These are phyloP conservation scores for Sporobolomyces pararoseus DNA, from an alignment of 768 basidiomycete genomes.

Conservation along the genomic window DNA sequence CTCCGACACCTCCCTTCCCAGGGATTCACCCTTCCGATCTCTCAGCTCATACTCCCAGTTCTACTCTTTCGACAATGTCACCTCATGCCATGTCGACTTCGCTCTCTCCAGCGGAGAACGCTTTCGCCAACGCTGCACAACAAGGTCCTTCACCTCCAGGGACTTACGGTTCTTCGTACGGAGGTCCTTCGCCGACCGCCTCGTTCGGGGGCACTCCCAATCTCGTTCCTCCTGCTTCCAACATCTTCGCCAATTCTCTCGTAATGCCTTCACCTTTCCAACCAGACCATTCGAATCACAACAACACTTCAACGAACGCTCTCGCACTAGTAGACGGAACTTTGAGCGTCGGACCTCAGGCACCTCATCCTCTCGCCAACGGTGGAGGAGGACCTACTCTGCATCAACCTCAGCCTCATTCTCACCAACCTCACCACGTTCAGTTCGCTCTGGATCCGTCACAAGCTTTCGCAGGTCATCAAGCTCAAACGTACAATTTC, in stretches of 20 bases:
- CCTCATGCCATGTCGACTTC: constrained; percentile 37
- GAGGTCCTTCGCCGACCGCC: constrained; percentile 8
- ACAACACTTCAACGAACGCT: constrained; percentile 3
- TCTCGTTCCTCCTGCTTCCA: constrained; percentile 8
- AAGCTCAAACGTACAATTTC: constrained; percentile 19
- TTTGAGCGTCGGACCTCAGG: constrained; percentile 1
- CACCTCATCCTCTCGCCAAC: not conserved
- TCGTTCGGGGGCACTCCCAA: not conserved
- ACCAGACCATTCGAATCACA: not conserved
- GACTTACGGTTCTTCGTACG: constrained; percentile 18
- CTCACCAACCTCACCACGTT: constrained; percentile 2
- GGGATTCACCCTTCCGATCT: constrained; percentile 18
- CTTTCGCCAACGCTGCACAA: constrained; percentile 6
- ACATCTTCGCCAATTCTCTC: constrained; percentile 30
- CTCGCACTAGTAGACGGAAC: constrained; percentile 31
- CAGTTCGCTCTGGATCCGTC: constrained; percentile 21
- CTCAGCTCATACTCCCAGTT: constrained; percentile 24
- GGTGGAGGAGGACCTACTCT: not conserved
- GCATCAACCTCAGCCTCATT: not conserved
- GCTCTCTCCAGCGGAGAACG: constrained; percentile 34
- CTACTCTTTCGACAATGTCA: constrained; percentile 30
- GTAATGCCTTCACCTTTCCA: constrained; percentile 25
- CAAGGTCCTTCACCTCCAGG: constrained; percentile 17
- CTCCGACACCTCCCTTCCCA: constrained; percentile 12
- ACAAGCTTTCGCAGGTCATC: not conserved